Conservation (phyloP, 352 stramenopile species). For the Globisporangium nunn region DNA sequence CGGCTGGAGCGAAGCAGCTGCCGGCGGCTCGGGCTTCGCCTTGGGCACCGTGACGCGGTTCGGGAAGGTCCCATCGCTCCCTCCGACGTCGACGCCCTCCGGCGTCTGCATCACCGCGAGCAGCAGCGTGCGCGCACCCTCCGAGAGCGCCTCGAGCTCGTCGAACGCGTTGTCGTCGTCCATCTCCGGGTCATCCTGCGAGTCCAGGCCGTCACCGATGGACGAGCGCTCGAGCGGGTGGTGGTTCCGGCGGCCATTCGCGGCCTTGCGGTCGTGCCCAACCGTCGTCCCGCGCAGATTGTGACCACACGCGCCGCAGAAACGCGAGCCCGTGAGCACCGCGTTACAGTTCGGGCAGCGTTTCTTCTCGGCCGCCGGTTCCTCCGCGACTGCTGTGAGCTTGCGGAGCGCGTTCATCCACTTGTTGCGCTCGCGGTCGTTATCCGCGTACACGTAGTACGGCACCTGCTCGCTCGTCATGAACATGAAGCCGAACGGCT, state of each 20-base stretch:
- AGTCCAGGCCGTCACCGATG: constrained; percentile 33
- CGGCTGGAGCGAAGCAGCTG: not conserved
- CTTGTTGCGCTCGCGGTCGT: constrained; percentile 80
- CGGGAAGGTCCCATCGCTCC: constrained; percentile 42
- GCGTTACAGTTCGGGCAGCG: constrained; percentile 77
- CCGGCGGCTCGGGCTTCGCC: not conserved
- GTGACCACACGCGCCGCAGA: constrained; percentile 83
- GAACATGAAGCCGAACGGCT: constrained; percentile 87
- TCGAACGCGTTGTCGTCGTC: constrained; percentile 85
- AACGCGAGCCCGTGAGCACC: constrained; percentile 80
- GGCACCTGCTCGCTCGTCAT: constrained; percentile 86
- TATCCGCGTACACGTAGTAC: constrained; percentile 88
- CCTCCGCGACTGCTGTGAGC: constrained; percentile 57
- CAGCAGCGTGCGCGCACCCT: constrained; percentile 76
- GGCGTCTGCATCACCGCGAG: constrained; percentile 86
- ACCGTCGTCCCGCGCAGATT: constrained; percentile 76
- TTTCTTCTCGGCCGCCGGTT: constrained; percentile 76
- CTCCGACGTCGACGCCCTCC: constrained; percentile 71
- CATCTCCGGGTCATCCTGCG: constrained; percentile 50
- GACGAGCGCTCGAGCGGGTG: constrained; percentile 8
- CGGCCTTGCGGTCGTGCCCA: constrained; percentile 31
- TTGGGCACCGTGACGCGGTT: constrained; percentile 13
- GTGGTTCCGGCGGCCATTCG: constrained; percentile 17
- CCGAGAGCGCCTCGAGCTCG: constrained; percentile 80
- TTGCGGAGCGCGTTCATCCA: constrained; percentile 86